A percentile compares a stretch with the other conserved stretches of the same genome.
Conservation (phyloP, 768 basidiomycete species). For the Tulasnella sp. region DNA sequence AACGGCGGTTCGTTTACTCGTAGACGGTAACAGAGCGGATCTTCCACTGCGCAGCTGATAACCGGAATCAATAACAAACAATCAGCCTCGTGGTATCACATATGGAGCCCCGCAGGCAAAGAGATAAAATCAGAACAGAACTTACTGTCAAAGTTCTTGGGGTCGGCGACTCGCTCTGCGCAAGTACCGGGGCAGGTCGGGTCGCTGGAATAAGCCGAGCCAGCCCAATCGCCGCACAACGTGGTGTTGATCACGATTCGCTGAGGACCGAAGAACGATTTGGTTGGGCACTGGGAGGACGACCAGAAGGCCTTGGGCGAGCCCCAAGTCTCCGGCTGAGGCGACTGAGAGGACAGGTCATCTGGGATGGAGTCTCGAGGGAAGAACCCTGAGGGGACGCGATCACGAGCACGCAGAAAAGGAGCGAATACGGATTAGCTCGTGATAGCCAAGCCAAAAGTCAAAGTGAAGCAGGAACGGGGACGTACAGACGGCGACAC, state of each 20-base stretch:
- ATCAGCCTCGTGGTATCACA: neutral
- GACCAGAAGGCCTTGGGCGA: conserved; percentile 49
- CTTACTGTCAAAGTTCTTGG: conserved; percentile 53
- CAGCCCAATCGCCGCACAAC: conserved; percentile 53
- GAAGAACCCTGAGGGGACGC: conserved; percentile 42
- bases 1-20: neutral
- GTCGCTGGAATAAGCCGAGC: conserved; percentile 42
- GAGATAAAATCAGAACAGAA: neutral
- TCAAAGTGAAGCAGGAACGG: neutral
- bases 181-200: conserved; percentile 46
- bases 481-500: conserved; percentile 52
- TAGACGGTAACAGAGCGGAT: conserved; percentile 29
- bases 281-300: conserved; percentile 46
- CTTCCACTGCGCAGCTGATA: conserved; percentile 15
- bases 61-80: neutral
- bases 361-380: conserved; percentile 42
- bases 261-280: conserved; percentile 47
- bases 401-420: neutral
- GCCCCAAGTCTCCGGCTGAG: conserved; percentile 52
- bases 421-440: neutral
- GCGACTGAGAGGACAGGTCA: conserved; percentile 41
- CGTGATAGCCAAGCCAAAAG: neutral
- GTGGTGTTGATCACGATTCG: conserved; percentile 50
- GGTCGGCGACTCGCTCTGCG: conserved; percentile 52
- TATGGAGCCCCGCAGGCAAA: neutral